Evolutionary conservation across 495 filamentous ascomycete species (phyloP).

Genomic region (Penicillium bialowiezense): DNA sequence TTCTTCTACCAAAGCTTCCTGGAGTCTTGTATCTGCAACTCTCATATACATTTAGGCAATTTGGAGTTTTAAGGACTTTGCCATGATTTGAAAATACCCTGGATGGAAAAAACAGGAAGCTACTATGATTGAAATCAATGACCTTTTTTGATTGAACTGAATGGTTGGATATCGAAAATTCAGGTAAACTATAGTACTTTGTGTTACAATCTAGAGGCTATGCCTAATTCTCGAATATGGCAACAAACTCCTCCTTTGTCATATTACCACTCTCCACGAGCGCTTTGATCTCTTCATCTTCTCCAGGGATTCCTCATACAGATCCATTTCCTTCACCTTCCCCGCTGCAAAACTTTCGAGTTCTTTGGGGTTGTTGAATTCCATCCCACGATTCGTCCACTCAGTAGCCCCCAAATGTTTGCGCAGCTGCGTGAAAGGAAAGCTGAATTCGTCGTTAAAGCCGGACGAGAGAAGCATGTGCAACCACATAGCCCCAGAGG

Average conservation of each 20-base stretch:
- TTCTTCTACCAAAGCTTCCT: too few species aligned
- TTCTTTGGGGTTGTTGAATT: constrained; percentile 16
- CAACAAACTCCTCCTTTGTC: constrained; percentile 29
- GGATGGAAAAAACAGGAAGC: too few species aligned
- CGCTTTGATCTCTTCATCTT: constrained; percentile 21
- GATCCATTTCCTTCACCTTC: constrained; percentile 21
- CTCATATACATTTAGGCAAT: too few species aligned
- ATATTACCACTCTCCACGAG: constrained; percentile 25
- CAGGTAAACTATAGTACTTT: too few species aligned
- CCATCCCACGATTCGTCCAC: constrained; percentile 22
- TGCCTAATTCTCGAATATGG: neutral
- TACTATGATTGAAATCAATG: too few species aligned
- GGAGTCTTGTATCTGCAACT: too few species aligned
- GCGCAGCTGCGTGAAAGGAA: constrained; percentile 30
- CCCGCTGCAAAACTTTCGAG: constrained; percentile 15
- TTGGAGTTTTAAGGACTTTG: too few species aligned
- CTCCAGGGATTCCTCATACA: constrained; percentile 30
- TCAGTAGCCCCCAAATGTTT: constrained; percentile 22
- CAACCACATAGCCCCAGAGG: constrained; percentile 27
- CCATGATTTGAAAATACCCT: too few species aligned
- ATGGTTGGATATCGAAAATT: too few species aligned
- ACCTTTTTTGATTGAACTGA: too few species aligned
- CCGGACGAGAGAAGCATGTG: constrained; percentile 27
- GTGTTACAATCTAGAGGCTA: too few species aligned
- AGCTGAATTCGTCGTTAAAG: constrained; percentile 27